phyloP scores from a whole-genome alignment of 768 basidiomycete genomes.

The Clitopilus passeckerianus region DNA sequence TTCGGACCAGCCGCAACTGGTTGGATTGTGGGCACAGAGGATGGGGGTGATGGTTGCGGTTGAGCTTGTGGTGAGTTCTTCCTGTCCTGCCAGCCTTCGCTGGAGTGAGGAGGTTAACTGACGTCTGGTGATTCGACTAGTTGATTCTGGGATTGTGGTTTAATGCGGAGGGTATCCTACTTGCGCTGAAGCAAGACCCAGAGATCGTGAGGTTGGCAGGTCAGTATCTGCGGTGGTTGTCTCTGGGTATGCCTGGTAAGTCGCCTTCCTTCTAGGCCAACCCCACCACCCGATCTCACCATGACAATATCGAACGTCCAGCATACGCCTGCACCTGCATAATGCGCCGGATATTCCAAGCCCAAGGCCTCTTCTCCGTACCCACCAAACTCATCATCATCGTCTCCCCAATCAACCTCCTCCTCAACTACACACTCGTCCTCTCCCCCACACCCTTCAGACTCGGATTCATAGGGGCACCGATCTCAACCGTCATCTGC shows the following conservation, averaged over 20 bases:
- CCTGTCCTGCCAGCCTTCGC: too few species aligned
- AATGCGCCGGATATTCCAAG: slow-evolving; percentile 70
- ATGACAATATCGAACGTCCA: slow-evolving; percentile 21
- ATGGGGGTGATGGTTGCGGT: slow-evolving; percentile 60
- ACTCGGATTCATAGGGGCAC: slow-evolving; percentile 89
- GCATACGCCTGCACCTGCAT: slow-evolving; percentile 47
- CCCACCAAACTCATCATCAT: slow-evolving; percentile 80
- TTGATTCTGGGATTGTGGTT: slow-evolving; percentile 71
- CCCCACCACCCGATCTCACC: slow-evolving; percentile 4
- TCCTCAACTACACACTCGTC: slow-evolving; percentile 82
- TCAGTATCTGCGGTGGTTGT: slow-evolving; percentile 69
- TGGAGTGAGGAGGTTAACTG: too few species aligned
- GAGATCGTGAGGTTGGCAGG: slow-evolving; percentile 76
- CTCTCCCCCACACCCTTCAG: slow-evolving; percentile 78
- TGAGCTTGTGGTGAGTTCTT: slow-evolving; percentile 43
- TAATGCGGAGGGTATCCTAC: slow-evolving; percentile 73
- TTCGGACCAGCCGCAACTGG: slow-evolving; percentile 77
- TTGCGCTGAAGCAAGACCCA: slow-evolving; percentile 72
- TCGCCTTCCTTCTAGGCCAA: too few species aligned
- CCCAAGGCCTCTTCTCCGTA: slow-evolving; percentile 83
- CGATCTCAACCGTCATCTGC: slow-evolving; percentile 77
- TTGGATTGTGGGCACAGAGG: slow-evolving; percentile 87
- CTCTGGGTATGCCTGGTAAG: slow-evolving; percentile 60
- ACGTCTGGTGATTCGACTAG: slow-evolving; percentile 19
- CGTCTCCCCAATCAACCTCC: slow-evolving; percentile 78